Base-by-base conservation (phyloP, 305 asterid genomes). In the Solanum hybrid region DNA sequence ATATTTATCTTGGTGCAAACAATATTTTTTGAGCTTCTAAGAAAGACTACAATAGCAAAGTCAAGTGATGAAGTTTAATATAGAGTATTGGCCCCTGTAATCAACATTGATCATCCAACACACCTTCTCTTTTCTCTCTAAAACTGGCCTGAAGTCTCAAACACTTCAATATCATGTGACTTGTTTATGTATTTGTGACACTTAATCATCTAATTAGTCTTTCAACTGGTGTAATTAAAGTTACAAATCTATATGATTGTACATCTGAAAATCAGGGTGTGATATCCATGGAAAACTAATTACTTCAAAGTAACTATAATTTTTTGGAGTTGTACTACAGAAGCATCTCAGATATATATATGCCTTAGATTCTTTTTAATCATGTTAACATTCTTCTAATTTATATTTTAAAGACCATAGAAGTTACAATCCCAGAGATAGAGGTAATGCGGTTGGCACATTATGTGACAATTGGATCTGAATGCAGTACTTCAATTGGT, bases 401-500 rank as follows among this genome's bases (percentile, higher is more conserved):
- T 85, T 37, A 81, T 88, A 15, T 88, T 9, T 91, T 17, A 12
- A 88, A 97, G 99, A 95, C 95, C 9, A 88, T 94, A 82, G 95
- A 96, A 75, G 96, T 96, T 90, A 97, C 98, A 14, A 19, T 97
- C 38, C 99, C 99, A 9, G 98, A 96, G 79, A 93, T 97, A 60
- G 99, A 97, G 92, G 97, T 34, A 73, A 96, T 97, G 99, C 98
- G 99, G 31, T 90, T 97, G 92, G 92, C 99, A 31, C 99, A 97
- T 94, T 97, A 96, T 82, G 6, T 91, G 85, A 96, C 99, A 60
- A 95, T 97, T 32, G 99, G 95, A 89, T 92, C 99, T 4, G 99
- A 97, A 89, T 96, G 99, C 60, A 97, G 89, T 31, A 80, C 85
- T 72, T 90, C 98, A 73, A 92, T 97, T 34, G 92, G 95, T 10